phyloP scores from a whole-genome alignment of 495 filamentous ascomycete species.

The Parachaetomium inaequale region DNA sequence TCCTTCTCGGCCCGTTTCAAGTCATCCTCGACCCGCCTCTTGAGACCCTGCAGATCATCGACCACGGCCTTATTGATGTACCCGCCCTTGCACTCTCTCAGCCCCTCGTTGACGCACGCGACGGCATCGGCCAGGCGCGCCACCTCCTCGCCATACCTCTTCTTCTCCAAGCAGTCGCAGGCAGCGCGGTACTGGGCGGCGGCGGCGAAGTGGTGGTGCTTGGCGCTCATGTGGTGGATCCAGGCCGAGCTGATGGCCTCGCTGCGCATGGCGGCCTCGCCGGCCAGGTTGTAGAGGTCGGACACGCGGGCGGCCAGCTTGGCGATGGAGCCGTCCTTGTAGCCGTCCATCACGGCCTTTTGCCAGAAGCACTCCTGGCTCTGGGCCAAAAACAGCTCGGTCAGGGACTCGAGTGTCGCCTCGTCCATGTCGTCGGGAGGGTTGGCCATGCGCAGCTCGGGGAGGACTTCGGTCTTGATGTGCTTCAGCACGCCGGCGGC shows the following conservation, averaged over 20 bases:
- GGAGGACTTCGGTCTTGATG: slow-evolving; percentile 72
- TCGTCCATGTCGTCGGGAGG: slow-evolving; percentile 96
- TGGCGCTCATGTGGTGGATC: slow-evolving; percentile 97
- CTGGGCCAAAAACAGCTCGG: slow-evolving; percentile 82
- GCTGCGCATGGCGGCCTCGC: slow-evolving; percentile 81
- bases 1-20: slow-evolving; percentile 92
- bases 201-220: slow-evolving; percentile 96
- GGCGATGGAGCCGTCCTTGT: slow-evolving; percentile 88
- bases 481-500: slow-evolving; percentile 80
- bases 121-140: slow-evolving; percentile 79
- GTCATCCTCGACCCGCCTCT: slow-evolving; percentile 77
- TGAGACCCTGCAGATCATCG: slow-evolving; percentile 78
- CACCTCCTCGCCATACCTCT: slow-evolving; percentile 94
- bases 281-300: slow-evolving; percentile 81
- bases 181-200: slow-evolving; percentile 95
- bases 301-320: slow-evolving; percentile 89
- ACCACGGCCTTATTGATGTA: slow-evolving; percentile 83
- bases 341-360: slow-evolving; percentile 89
- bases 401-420: slow-evolving; percentile 76
- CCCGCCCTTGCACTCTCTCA: slow-evolving; percentile 68
- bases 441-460: slow-evolving; percentile 72
- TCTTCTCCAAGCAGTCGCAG: slow-evolving; percentile 87
- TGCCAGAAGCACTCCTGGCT: slow-evolving; percentile 98
- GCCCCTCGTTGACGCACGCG: slow-evolving; percentile 75
- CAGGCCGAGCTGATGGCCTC: slow-evolving; percentile 87